phyloP scores from a whole-genome alignment of 2,329 filamentous ascomycete species.

The Sclerotinia borealis region DNA sequence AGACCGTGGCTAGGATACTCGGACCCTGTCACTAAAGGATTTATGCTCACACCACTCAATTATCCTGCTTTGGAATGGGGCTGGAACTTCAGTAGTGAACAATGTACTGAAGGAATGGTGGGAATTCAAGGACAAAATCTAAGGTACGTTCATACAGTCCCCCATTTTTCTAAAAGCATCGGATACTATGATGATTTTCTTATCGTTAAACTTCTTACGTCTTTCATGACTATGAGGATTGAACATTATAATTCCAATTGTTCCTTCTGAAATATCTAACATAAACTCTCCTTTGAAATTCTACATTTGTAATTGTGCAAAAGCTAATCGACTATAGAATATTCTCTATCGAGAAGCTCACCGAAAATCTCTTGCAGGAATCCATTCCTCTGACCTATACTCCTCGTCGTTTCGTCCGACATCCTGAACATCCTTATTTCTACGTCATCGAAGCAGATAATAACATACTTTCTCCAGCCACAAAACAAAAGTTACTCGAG shows the following conservation, averaged over 20 bases:
- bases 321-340: slow-evolving; percentile 54
- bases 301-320: slow-evolving; percentile 6
- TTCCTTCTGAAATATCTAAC: slow-evolving; percentile 75
- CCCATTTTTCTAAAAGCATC: neutral
- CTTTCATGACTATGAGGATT: slow-evolving; percentile 38
- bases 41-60: slow-evolving; percentile 86
- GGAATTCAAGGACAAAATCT: slow-evolving; percentile 85
- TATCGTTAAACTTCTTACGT: slow-evolving; percentile 36
- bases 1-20: slow-evolving; percentile 95
- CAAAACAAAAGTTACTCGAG: slow-evolving; percentile 66
- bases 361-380: slow-evolving; percentile 80
- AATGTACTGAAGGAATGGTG: slow-evolving; percentile 89
- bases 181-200: slow-evolving; percentile 39
- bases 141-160: slow-evolving; percentile 52
- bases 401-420: slow-evolving; percentile 77
- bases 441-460: slow-evolving; percentile 94
- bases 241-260: slow-evolving; percentile 76
- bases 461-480: slow-evolving; percentile 78
- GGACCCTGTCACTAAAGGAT: slow-evolving; percentile 77
- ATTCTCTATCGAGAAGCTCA: slow-evolving; percentile 82
- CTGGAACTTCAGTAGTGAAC: slow-evolving; percentile 94
- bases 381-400: slow-evolving; percentile 85
- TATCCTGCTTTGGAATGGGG: slow-evolving; percentile 87
- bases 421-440: slow-evolving; percentile 82
- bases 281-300: slow-evolving; percentile 14